Conservation (phyloP, 208 protist species). For the Tritrichomonas foetus region DNA sequence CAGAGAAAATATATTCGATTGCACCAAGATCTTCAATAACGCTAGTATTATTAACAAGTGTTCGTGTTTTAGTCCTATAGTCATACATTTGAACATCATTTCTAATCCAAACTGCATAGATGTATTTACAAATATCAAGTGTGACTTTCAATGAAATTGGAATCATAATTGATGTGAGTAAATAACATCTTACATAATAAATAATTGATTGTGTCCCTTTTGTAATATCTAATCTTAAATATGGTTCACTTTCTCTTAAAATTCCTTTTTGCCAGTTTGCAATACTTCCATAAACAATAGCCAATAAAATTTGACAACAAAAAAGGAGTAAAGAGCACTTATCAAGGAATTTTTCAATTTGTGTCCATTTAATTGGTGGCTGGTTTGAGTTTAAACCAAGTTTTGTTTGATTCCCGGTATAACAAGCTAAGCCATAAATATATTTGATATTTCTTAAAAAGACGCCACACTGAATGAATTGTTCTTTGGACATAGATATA, state of each 20-base stretch:
- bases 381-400: conserved; percentile 75
- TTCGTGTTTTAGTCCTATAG: neutral
- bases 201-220: conserved; percentile 48
- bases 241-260: conserved; percentile 62
- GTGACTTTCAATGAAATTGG: conserved; percentile 88
- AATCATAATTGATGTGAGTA: conserved; percentile 88
- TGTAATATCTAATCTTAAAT: conserved; percentile 53
- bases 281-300: conserved; percentile 68
- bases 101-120: conserved; percentile 75
- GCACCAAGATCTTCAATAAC: conserved; percentile 56
- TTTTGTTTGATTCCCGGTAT: conserved; percentile 87
- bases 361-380: conserved; percentile 77
- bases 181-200: conserved; percentile 77
- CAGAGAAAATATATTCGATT: conserved; percentile 63
- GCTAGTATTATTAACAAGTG: conserved; percentile 39
- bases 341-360: conserved; percentile 75
- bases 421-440: conserved; percentile 74
- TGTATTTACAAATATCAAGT: conserved; percentile 81
- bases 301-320: conserved; percentile 68
- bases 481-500: conserved; percentile 48
- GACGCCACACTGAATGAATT: conserved; percentile 35
- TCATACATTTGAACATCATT: conserved; percentile 75
- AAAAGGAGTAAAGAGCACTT: conserved; percentile 74
- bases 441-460: conserved; percentile 66
- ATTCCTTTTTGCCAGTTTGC: conserved; percentile 64